phyloP scores from a whole-genome alignment of 305 asterid genomes.

The Fraxinus baroniana region DNA sequence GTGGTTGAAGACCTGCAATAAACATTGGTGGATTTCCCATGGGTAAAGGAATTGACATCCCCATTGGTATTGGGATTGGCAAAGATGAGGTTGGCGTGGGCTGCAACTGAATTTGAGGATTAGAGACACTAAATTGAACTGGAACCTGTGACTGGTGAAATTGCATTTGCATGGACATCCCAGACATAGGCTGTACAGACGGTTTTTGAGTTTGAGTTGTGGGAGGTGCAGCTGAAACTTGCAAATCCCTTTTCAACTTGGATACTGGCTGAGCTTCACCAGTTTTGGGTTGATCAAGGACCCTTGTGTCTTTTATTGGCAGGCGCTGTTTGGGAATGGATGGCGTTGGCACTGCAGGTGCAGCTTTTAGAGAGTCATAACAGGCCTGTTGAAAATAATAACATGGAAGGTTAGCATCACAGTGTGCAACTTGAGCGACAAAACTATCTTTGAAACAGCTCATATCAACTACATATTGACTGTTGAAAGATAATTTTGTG shows the following conservation, averaged over 20 bases:
- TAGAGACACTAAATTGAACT: constrained; percentile 69
- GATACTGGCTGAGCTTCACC: constrained; percentile 45
- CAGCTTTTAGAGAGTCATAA: constrained; percentile 44
- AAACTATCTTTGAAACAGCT: not conserved
- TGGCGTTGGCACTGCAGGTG: constrained; percentile 45
- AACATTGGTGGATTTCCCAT: constrained; percentile 63
- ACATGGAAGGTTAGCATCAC: not conserved
- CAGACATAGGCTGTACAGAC: constrained; percentile 46
- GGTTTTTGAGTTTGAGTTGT: constrained; percentile 58
- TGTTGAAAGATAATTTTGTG: not conserved
- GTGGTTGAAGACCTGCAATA: constrained; percentile 68
- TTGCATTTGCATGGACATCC: constrained; percentile 47
- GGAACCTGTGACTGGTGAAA: constrained; percentile 55
- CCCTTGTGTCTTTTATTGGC: constrained; percentile 54
- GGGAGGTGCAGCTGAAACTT: constrained; percentile 43
- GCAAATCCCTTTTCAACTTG: constrained; percentile 57
- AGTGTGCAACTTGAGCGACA: not conserved
- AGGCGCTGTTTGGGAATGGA: constrained; percentile 54
- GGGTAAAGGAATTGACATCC: constrained; percentile 50
- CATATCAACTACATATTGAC: not conserved
- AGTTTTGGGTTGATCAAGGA: constrained; percentile 42
- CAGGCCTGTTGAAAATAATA: constrained; percentile 44
- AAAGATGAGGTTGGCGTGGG: constrained; percentile 43
- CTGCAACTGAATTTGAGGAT: constrained; percentile 61
- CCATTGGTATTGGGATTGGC: constrained; percentile 41